A percentile compares a stretch with the other conserved stretches of the same genome.
phyloP scores from a whole-genome alignment of 1,284 basidiomycete species.

The Trametes polyzona region DNA sequence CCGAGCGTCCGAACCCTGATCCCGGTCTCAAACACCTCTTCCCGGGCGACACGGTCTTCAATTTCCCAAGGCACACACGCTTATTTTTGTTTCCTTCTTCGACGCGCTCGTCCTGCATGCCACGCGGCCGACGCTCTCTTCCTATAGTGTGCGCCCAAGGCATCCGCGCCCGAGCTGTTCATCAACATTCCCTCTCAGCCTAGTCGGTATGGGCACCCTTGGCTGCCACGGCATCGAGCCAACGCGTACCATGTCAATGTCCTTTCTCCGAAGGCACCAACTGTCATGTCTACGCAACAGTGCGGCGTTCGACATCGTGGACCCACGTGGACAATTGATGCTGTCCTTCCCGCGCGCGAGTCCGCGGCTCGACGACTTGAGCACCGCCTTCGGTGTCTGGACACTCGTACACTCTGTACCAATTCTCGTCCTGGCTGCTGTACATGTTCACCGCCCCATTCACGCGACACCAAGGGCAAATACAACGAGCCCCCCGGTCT shows the following conservation, averaged over 20 bases:
- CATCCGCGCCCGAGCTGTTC: neutral
- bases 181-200: neutral
- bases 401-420: neutral
- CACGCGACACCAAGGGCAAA: too few relatives aligned
- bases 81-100: neutral
- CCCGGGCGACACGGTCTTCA: slow-evolving; percentile 23
- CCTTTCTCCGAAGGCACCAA: neutral
- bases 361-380: neutral
- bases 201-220: too few relatives aligned
- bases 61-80: slow-evolving; percentile 33
- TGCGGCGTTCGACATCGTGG: neutral
- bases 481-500: too few relatives aligned
- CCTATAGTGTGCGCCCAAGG: neutral
- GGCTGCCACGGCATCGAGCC: too few relatives aligned
- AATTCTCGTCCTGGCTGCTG: neutral
- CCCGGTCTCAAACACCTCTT: slow-evolving; percentile 17
- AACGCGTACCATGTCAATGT: too few relatives aligned
- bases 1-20: slow-evolving; percentile 20
- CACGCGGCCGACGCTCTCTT: slow-evolving; percentile 16
- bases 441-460: neutral
- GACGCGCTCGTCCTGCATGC: neutral
- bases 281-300: neutral
- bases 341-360: neutral
- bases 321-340: neutral
- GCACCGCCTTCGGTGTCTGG: neutral